phyloP scores from a whole-genome alignment of 2,329 filamentous ascomycete species.

The Orbilia oligospora region DNA sequence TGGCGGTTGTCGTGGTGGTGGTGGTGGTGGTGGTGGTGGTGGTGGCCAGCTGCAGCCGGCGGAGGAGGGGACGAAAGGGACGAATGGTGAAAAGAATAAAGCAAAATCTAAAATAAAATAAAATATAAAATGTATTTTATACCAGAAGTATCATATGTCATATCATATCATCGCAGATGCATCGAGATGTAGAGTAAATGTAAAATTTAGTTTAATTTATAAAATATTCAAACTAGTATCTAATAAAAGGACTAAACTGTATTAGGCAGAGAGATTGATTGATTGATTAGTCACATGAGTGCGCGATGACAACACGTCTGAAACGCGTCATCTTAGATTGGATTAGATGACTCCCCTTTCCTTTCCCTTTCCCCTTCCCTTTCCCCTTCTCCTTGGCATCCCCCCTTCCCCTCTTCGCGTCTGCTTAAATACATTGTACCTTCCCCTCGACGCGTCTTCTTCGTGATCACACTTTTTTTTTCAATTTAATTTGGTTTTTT shows the following conservation, averaged over 20 bases:
- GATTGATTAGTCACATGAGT: constrained; percentile 29
- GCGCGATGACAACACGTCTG: constrained; percentile 39
- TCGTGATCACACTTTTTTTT: constrained; percentile 33
- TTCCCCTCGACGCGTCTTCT: constrained; percentile 56
- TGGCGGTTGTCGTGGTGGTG: constrained; percentile 31
- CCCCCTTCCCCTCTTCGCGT: constrained; percentile 26
- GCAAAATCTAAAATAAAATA: too few relatives aligned
- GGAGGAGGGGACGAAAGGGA: constrained; percentile 8
- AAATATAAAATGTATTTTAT: too few relatives aligned
- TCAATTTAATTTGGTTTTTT: constrained; percentile 6
- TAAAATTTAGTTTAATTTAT: too few relatives aligned
- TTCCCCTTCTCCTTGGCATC: too few relatives aligned
- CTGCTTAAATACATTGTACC: constrained; percentile 31
- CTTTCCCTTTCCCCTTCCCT: constrained; percentile 13
- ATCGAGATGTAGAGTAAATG: too few relatives aligned
- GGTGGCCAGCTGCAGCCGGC: constrained; percentile 34
- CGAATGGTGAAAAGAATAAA: constrained; percentile 37
- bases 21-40: not conserved
- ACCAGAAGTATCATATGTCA: too few relatives aligned
- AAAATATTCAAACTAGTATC: too few relatives aligned
- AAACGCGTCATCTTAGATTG: constrained; percentile 49
- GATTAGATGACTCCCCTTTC: constrained; percentile 1
- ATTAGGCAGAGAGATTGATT: constrained; percentile 1
- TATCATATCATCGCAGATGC: too few relatives aligned
- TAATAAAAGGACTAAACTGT: not conserved